Base-by-base conservation (phyloP, 805 yeast species). In the Kazachstania africana region DNA sequence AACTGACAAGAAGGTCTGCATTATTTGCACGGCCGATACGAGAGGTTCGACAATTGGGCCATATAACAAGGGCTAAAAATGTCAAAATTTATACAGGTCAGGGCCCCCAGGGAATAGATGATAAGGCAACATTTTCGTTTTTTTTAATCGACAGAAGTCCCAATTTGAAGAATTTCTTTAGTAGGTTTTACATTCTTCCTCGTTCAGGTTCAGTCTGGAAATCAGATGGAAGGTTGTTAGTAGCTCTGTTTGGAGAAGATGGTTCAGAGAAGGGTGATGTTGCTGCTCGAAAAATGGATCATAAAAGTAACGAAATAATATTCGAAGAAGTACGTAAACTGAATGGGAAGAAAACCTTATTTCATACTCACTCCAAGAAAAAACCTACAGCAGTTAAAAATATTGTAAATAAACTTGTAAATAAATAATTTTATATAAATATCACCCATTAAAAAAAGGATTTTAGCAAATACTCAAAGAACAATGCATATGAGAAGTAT, bases 401-500 rank as follows among this genome's bases (percentile, higher is more conserved):
- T 16, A 26, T 37, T 31, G 34, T 32, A 34, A 34, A 33, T 31
- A 26, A 9, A 16, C 16, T 16, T 9, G 8, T 5, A 23, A 16
- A 32, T 16, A n/a, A n/a, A n/a, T n/a, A n/a, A n/a, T n/a, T n/a
- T n/a, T n/a, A n/a, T n/a, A n/a, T n/a, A n/a, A n/a, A n/a, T n/a
- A n/a, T n/a, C n/a, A n/a, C n/a, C n/a, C n/a, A n/a, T n/a, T n/a
- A n/a, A n/a, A n/a, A n/a, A n/a, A n/a, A n/a, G n/a, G n/a, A n/a
- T 40, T 62, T 62, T 37, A 76, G 53, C 17, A 76, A 32, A 47
- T 79, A 80, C 51, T 81, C 93, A 28, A 76, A 39, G 27, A 76
- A 50, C 43, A 81, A 66, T 6, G 88, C 91, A 24, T 63, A 53
- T 60, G 80, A 70, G 39, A 81, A 65, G 27, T 69, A 68, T 48